Evolutionary conservation across 257 asterid genomes (phyloP).

Genomic region (Penstemon davidsonii): DNA sequence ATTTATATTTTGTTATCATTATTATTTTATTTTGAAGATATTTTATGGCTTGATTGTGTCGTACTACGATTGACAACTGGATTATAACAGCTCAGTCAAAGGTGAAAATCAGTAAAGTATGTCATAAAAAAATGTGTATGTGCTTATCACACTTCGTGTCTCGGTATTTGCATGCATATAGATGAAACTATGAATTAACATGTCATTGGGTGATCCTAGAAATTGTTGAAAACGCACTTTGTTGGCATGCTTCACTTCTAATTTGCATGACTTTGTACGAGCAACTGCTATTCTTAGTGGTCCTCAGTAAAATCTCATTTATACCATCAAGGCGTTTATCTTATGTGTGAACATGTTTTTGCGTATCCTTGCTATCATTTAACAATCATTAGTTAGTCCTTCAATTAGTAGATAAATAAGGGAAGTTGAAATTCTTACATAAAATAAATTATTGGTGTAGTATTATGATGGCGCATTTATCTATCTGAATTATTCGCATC

Average conservation of each 20-base stretch:
- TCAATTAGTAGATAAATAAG: conserved; percentile 5
- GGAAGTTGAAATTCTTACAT: not conserved
- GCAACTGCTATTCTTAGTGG: not conserved
- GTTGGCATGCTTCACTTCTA: not conserved
- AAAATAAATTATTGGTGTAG: not conserved
- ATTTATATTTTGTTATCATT: not conserved
- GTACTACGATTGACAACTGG: not conserved
- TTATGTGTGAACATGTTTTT: not conserved
- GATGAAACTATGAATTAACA: not conserved
- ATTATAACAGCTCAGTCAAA: not conserved
- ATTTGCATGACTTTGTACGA: conserved; percentile 1
- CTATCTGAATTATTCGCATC: conserved; percentile 7
- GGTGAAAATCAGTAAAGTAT: not conserved
- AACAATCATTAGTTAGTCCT: not conserved
- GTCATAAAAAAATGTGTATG: not conserved
- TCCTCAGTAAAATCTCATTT: not conserved
- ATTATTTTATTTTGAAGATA: not conserved
- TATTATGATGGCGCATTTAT: not conserved
- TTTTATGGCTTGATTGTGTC: not conserved
- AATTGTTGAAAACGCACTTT: not conserved
- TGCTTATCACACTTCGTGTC: not conserved
- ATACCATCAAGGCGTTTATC: not conserved
- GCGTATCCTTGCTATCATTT: not conserved
- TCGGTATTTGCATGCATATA: not conserved
- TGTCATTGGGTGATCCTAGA: not conserved